Conservation (phyloP, 2,329 filamentous ascomycete genomes). For the Paramyrothecium roridum region DNA sequence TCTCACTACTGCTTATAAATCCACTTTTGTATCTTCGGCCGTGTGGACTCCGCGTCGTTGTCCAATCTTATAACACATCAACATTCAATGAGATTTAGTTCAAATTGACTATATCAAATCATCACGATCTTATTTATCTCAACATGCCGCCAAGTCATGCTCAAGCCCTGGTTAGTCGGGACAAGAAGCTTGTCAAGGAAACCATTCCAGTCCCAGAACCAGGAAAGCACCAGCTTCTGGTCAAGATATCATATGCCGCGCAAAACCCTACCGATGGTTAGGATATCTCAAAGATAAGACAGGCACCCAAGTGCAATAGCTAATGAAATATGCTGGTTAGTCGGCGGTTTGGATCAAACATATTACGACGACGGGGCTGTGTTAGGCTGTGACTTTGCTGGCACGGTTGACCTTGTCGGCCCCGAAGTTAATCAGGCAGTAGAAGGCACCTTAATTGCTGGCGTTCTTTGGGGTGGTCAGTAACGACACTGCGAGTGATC, state of each 20-base stretch:
- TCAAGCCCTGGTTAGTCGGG: not conserved
- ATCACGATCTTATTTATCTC: not conserved
- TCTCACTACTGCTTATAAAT: no score
- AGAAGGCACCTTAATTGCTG: slow-evolving; percentile 17
- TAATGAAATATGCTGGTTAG: slow-evolving; percentile 7
- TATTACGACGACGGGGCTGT: slow-evolving; percentile 34
- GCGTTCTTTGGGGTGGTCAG: slow-evolving; percentile 24
- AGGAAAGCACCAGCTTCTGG: slow-evolving; percentile 12
- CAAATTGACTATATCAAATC: no score
- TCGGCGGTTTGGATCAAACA: slow-evolving; percentile 28
- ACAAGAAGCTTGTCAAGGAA: not conserved
- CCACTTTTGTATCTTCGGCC: no score
- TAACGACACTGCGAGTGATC: slow-evolving; percentile 3
- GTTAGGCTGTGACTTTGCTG: slow-evolving; percentile 33
- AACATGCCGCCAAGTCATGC: slow-evolving; percentile 3
- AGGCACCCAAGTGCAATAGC: no score
- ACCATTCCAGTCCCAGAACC: not conserved
- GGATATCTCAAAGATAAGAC: not conserved
- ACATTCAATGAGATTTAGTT: no score
- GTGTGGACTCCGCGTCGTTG: no score
- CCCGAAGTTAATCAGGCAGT: slow-evolving; percentile 11
- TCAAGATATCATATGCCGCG: slow-evolving; percentile 16
- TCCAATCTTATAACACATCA: no score
- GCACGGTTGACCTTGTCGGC: slow-evolving; percentile 29
- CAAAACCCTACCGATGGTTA: slow-evolving; percentile 23